These are phyloP conservation scores for Gossypium laxum DNA, from an alignment of 441 rosid species.

Conservation along the genomic window DNA sequence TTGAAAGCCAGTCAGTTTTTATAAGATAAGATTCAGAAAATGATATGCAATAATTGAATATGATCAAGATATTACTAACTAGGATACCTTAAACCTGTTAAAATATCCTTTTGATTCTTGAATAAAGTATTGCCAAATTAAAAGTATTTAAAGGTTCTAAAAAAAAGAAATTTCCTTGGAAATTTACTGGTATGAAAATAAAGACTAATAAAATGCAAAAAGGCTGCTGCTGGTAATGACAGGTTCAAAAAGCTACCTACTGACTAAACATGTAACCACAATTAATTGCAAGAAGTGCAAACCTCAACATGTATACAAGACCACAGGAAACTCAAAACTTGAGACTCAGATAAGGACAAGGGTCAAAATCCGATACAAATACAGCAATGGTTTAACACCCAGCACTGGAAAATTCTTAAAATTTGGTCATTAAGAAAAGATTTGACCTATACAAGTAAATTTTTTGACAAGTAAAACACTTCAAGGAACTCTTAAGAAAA, in stretches of 20 bases:
- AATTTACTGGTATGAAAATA: constrained; percentile 1
- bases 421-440: background rate
- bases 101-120: background rate
- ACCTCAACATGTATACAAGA: background rate
- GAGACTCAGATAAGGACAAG: background rate
- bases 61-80: background rate
- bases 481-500: background rate
- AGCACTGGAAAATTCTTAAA: background rate
- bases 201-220: constrained; percentile 13
- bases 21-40: background rate
- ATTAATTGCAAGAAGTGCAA: background rate
- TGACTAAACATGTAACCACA: background rate
- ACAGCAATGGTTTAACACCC: too few species aligned
- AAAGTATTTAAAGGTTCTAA: background rate
- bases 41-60: background rate
- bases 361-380: too few species aligned
- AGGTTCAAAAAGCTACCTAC: constrained; percentile 14
- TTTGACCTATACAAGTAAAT: constrained; percentile 14
- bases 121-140: constrained; percentile 1
- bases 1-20: background rate
- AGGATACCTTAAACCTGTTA: background rate
- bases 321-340: background rate
- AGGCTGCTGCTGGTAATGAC: constrained; percentile 15
- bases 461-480: background rate
- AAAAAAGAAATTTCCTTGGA: constrained; percentile 13